Conservation (phyloP, 805 yeast species). For the Maudiozyma bulderi region DNA sequence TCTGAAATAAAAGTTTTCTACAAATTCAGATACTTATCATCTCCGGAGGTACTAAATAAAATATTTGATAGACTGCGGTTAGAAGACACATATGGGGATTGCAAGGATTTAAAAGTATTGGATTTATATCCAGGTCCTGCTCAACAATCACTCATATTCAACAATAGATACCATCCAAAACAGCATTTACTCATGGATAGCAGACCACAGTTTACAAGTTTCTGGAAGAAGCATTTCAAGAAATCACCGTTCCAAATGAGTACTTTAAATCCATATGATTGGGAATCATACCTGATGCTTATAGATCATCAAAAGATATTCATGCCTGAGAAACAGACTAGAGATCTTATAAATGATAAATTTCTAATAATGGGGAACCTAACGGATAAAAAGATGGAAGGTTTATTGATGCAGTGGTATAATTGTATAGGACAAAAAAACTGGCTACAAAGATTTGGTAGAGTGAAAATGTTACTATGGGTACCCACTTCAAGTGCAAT, state of each 20-base stretch:
- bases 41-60: conserved; percentile 16
- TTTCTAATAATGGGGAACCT: conserved; percentile 53
- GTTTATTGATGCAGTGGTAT: conserved; percentile 65
- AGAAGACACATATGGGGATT: conserved; percentile 26
- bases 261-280: conserved; percentile 49
- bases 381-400: conserved; percentile 47
- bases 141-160: conserved; percentile 51
- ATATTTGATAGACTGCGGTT: conserved; percentile 42
- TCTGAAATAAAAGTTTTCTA: conserved; percentile 15
- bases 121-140: conserved; percentile 56
- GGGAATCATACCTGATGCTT: conserved; percentile 51
- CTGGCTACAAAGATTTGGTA: conserved; percentile 67
- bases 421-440: conserved; percentile 56
- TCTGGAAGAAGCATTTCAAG: neutral
- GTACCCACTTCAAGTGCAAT: conserved; percentile 49
- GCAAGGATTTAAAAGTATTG: conserved; percentile 38
- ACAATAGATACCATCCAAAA: conserved; percentile 49
- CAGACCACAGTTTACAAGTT: conserved; percentile 26
- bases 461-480: conserved; percentile 68
- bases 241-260: conserved; percentile 27
- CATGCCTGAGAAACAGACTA: conserved; percentile 28
- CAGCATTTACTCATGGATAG: conserved; percentile 57
- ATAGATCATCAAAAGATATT: conserved; percentile 38
- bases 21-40: conserved; percentile 16
- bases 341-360: conserved; percentile 40